Percentiles rank a stretch among this genome's conserved stretches.
Conservation (phyloP, 805 yeast genomes). For the Candida nanaspora region DNA sequence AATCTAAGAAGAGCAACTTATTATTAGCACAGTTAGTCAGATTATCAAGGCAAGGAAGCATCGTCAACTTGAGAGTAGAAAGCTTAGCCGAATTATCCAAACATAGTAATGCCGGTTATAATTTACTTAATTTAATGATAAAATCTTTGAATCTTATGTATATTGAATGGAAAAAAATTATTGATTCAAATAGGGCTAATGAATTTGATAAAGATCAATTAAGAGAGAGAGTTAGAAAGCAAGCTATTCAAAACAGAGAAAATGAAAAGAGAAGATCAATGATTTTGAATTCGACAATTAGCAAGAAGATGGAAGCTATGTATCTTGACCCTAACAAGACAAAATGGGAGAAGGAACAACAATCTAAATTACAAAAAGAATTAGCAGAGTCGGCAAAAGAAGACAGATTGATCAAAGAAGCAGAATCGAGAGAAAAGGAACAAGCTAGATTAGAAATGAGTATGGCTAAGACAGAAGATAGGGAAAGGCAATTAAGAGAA, state of each 20-base stretch:
- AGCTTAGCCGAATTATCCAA: slow-evolving; percentile 32
- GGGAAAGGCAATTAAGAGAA: slow-evolving; percentile 15
- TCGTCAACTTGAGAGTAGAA: slow-evolving; percentile 28
- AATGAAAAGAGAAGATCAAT: slow-evolving; percentile 8
- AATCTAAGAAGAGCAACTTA: slow-evolving; percentile 41
- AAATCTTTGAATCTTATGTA: slow-evolving; percentile 31
- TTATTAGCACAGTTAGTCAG: slow-evolving; percentile 41
- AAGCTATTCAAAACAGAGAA: slow-evolving; percentile 14
- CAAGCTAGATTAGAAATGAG: slow-evolving; percentile 7
- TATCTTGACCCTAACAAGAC: slow-evolving; percentile 17
- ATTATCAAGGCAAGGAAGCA: slow-evolving; percentile 34
- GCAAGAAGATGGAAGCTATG: slow-evolving; percentile 15
- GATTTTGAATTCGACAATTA: slow-evolving; percentile 4
- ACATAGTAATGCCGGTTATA: slow-evolving; percentile 33
- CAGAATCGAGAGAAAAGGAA: slow-evolving; percentile 11
- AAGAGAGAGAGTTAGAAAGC: slow-evolving; percentile 17
- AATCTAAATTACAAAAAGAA: slow-evolving; percentile 17
- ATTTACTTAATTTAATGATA: slow-evolving; percentile 22
- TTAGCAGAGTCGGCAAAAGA: slow-evolving; percentile 18
- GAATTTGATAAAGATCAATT: slow-evolving; percentile 30
- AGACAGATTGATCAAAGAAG: slow-evolving; percentile 14
- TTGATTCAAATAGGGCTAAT: slow-evolving; percentile 29
- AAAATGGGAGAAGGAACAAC: slow-evolving; percentile 18
- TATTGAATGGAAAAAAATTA: slow-evolving; percentile 28
- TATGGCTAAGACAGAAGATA: slow-evolving; percentile 12